Conservation (phyloP, 805 yeast species). For the Kluyveromyces aestuarii region DNA sequence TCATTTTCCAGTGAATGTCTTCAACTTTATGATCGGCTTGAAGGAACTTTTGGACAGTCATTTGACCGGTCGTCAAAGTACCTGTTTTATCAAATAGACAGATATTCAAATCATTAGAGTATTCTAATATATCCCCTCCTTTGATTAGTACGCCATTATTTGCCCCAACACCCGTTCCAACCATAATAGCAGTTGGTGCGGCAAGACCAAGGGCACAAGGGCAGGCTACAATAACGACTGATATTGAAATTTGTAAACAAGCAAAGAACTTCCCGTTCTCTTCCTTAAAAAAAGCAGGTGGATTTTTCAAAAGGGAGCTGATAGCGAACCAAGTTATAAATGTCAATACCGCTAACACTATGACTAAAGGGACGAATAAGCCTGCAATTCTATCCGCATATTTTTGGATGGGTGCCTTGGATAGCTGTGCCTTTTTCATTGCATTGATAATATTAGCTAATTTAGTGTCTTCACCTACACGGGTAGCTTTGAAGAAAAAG, state of each 20-base stretch:
- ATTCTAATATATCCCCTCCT: constrained; percentile 85
- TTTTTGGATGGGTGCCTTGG: constrained; percentile 84
- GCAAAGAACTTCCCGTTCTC: constrained; percentile 50
- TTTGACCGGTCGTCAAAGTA: constrained; percentile 78
- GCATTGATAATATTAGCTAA: constrained; percentile 77
- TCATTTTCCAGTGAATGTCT: constrained; percentile 4
- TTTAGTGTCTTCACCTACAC: constrained; percentile 77
- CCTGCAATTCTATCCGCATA: constrained; percentile 82
- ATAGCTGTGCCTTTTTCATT: constrained; percentile 83
- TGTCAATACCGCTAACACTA: constrained; percentile 54
- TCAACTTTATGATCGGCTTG: constrained; percentile 3
- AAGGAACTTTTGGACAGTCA: constrained; percentile 39
- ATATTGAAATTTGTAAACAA: constrained; percentile 72
- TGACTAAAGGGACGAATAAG: constrained; percentile 70
- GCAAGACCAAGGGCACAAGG: constrained; percentile 97
- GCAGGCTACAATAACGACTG: constrained; percentile 95
- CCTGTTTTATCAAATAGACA: constrained; percentile 94
- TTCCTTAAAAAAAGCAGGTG: constrained; percentile 41
- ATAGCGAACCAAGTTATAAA: constrained; percentile 52
- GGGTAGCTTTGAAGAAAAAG: constrained; percentile 56
- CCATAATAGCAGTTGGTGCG: constrained; percentile 98
- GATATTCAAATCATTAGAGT: constrained; percentile 50
- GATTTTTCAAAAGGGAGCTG: constrained; percentile 26
- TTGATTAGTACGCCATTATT: constrained; percentile 80
- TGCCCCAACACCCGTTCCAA: constrained; percentile 96